Evolutionary conservation across 2,329 filamentous ascomycete species (phyloP).

Genomic region (Aspergillus spinulosporus): DNA sequence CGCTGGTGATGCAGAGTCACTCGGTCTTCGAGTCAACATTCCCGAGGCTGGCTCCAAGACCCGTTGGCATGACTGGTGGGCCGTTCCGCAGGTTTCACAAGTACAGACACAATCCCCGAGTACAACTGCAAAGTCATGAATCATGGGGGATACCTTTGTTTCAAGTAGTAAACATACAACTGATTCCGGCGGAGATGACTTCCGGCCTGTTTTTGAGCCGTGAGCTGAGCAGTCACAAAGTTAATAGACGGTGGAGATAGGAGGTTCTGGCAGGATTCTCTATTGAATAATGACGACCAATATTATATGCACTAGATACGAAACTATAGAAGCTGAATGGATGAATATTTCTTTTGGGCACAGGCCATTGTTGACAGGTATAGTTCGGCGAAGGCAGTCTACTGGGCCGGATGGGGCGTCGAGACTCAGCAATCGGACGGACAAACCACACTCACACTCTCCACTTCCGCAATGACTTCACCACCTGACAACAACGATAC

Average conservation of each 20-base stretch:
- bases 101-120: not conserved
- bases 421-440: not conserved
- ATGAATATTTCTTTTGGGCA: not conserved
- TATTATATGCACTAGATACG: conserved; percentile 1
- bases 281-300: not conserved
- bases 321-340: conserved; percentile 2
- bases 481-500: not conserved
- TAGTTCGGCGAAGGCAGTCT: no score
- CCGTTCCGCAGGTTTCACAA: conserved; percentile 41
- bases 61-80: conserved; percentile 49
- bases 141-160: not conserved
- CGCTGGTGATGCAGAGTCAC: conserved; percentile 3
- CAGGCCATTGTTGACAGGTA: not conserved
- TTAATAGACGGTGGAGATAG: not conserved
- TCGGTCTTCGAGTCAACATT: conserved; percentile 38
- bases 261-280: not conserved
- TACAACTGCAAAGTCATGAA: conserved; percentile 19
- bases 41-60: conserved; percentile 41
- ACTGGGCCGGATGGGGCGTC: not conserved
- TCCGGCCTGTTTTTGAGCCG: not conserved
- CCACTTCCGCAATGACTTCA: not conserved
- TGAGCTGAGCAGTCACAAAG: not conserved
- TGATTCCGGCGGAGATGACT: not conserved
- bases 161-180: not conserved
- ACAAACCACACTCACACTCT: not conserved